Evolutionary conservation across 2,329 filamentous ascomycete genomes (phyloP).

Genomic region (Colletotrichum sp.): DNA sequence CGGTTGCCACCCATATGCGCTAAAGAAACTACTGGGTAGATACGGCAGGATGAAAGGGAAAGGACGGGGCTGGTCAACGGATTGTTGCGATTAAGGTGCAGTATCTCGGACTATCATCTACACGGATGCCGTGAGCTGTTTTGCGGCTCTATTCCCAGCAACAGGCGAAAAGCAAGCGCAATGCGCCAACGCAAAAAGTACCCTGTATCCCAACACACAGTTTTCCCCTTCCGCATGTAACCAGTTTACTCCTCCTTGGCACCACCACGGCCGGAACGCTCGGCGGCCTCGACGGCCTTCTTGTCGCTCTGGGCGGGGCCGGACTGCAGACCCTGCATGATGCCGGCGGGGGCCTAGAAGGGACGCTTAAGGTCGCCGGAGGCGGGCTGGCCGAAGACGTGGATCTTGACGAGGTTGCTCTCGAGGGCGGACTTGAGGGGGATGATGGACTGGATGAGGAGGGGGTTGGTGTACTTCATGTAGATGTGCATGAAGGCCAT

Average conservation of each 20-base stretch:
- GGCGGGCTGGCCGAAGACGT: conserved; percentile 86
- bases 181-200: neutral
- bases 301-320: conserved; percentile 87
- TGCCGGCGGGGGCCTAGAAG: conserved; percentile 85
- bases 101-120: neutral
- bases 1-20: neutral
- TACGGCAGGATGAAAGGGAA: neutral
- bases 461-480: conserved; percentile 99
- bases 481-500: conserved; percentile 99
- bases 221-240: neutral
- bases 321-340: conserved; percentile 80
- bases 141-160: neutral
- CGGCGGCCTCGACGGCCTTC: conserved; percentile 81
- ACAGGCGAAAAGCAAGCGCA: neutral
- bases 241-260: conserved; percentile 71
- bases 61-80: neutral
- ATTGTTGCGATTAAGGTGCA: neutral
- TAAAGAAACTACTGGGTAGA: neutral
- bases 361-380: conserved; percentile 91
- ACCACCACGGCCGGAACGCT: conserved; percentile 75
- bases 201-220: conserved; percentile 28
- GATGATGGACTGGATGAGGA: conserved; percentile 98
- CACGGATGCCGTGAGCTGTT: neutral
- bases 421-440: conserved; percentile 96
- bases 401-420: conserved; percentile 94